Evolutionary conservation across 257 asterid species (phyloP).

Genomic region (Solanum gracilifrons): DNA sequence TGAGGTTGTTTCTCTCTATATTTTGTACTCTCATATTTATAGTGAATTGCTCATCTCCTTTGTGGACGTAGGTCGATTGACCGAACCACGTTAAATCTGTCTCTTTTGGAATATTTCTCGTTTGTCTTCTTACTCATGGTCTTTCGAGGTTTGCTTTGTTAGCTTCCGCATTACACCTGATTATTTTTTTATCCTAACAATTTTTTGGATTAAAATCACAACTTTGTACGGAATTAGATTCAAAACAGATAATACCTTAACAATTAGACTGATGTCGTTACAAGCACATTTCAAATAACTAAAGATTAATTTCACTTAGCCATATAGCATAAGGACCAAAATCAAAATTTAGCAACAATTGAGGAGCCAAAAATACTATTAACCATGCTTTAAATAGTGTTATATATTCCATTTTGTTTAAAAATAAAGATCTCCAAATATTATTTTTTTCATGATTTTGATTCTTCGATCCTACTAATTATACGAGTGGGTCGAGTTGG

Average conservation of each 20-base stretch:
- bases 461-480: background rate
- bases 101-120: no score
- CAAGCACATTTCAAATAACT: background rate
- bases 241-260: background rate
- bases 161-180: no score
- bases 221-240: fast-evolving
- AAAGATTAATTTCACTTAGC: background rate
- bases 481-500: background rate
- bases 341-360: background rate
- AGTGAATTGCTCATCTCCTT: no score
- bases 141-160: no score
- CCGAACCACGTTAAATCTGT: no score
- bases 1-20: no score
- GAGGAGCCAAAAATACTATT: background rate
- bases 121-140: no score
- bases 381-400: background rate
- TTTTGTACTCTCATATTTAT: no score
- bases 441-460: background rate
- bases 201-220: background rate
- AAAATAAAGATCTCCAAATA: background rate
- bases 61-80: no score
- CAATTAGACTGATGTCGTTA: background rate
- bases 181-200: no score
- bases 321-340: background rate
- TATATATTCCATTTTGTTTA: background rate